Conservation (phyloP, 192 early-diverging fungal genomes). For the Bifiguratus adelaidae region DNA sequence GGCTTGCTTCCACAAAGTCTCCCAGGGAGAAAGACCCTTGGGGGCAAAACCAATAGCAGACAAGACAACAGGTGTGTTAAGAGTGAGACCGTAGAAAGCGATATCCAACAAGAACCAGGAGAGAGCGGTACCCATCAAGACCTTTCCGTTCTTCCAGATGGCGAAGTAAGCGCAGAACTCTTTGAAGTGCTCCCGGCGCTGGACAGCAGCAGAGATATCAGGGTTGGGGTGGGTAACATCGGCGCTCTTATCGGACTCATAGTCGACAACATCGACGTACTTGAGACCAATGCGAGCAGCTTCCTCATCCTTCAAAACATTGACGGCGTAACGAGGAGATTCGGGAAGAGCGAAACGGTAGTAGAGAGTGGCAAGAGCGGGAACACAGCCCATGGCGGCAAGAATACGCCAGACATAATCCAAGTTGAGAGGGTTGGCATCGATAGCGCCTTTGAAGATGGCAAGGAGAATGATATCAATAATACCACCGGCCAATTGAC, state of each 20-base stretch:
- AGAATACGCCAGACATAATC: conserved; percentile 91
- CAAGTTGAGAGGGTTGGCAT: conserved; percentile 48
- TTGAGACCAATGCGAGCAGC: conserved; percentile 32
- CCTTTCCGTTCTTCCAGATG: conserved; percentile 69
- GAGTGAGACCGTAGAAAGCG: conserved; percentile 69
- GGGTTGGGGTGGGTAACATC: conserved; percentile 29
- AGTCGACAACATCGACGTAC: conserved; percentile 9
- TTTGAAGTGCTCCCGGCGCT: conserved; percentile 15
- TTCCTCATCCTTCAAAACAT: conserved; percentile 42
- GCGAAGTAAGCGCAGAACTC: conserved; percentile 69
- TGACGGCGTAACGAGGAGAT: conserved; percentile 75
- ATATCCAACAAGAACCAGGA: conserved; percentile 77
- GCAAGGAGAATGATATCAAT: conserved; percentile 64
- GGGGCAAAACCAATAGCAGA: conserved; percentile 56
- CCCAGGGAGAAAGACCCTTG: conserved; percentile 22
- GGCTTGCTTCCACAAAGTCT: conserved; percentile 53
- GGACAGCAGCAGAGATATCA: too few species aligned
- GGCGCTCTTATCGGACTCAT: conserved; percentile 37
- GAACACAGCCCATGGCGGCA: conserved; percentile 75
- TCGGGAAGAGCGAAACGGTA: conserved; percentile 87
- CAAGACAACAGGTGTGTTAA: conserved; percentile 61
- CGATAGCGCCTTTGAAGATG: conserved; percentile 63
- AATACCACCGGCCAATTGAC: conserved; percentile 72
- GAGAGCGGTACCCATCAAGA: conserved; percentile 63
- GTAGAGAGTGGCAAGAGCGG: conserved; percentile 77